phyloP scores from a whole-genome alignment of 768 basidiomycete species.

The Paxillus ammoniavirescens region DNA sequence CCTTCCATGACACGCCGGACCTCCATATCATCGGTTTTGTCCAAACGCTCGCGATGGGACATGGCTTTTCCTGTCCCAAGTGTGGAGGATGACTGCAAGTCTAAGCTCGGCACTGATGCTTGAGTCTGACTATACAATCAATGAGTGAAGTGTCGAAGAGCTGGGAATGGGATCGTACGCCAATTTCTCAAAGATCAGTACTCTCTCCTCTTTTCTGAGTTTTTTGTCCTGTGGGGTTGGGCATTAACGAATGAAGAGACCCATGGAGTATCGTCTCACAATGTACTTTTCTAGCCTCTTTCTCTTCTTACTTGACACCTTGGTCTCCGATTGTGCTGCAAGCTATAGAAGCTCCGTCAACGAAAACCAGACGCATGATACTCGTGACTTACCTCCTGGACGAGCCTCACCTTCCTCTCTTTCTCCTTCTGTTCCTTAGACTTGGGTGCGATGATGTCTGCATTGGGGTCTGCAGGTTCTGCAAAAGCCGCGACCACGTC shows the following conservation, averaged over 20 bases:
- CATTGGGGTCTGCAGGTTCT: constrained; percentile 51
- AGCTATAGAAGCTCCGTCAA: constrained; percentile 17
- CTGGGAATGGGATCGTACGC: constrained; percentile 47
- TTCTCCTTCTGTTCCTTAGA: constrained; percentile 58
- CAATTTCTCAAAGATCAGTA: constrained; percentile 74
- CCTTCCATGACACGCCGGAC: constrained; percentile 53
- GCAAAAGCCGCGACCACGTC: constrained; percentile 20
- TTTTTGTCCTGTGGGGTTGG: constrained; percentile 70
- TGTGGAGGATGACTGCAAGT: constrained; percentile 77
- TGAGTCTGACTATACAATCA: constrained; percentile 65
- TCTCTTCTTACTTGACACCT: constrained; percentile 82
- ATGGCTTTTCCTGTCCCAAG: constrained; percentile 71
- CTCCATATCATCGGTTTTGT: constrained; percentile 58
- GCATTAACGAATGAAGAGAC: neutral
- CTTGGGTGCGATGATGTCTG: constrained; percentile 56
- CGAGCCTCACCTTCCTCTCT: constrained; percentile 57
- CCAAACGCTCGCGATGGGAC: constrained; percentile 60
- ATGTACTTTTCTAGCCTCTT: constrained; percentile 92
- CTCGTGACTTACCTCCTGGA: constrained; percentile 51
- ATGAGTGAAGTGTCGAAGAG: constrained; percentile 9
- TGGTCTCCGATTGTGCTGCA: constrained; percentile 54
- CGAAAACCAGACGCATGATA: neutral
- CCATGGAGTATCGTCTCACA: constrained; percentile 42
- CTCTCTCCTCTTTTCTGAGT: constrained; percentile 84
- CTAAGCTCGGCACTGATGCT: constrained; percentile 56